phyloP scores from a whole-genome alignment of 768 basidiomycete genomes.

The Sporobolomyces pararoseus region DNA sequence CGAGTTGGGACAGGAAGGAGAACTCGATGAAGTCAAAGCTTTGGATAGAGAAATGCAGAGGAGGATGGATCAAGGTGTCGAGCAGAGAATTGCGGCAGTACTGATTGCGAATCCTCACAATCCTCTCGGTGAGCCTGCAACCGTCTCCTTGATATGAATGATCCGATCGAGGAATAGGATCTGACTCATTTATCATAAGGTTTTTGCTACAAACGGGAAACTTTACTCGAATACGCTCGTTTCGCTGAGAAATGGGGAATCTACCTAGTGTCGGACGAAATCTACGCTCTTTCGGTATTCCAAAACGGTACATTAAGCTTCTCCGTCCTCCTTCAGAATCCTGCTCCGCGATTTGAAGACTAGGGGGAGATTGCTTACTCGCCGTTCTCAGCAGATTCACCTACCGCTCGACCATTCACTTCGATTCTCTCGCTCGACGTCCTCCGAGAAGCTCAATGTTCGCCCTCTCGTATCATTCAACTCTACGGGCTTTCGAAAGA shows the following conservation, averaged over 20 bases:
- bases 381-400: neutral
- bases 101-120: constrained; percentile 29
- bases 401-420: neutral
- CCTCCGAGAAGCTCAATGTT: constrained; percentile 6
- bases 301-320: neutral
- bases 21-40: constrained; percentile 20
- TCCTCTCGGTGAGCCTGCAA: constrained; percentile 17
- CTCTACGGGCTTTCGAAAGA: constrained; percentile 26
- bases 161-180: too few relatives aligned
- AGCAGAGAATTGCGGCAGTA: constrained; percentile 15
- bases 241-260: constrained; percentile 25
- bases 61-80: neutral
- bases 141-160: too few relatives aligned
- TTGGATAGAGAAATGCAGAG: constrained; percentile 28
- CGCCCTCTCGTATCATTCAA: constrained; percentile 11
- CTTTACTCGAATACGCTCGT: constrained; percentile 20
- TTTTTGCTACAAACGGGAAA: constrained; percentile 32
- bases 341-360: too few relatives aligned
- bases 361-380: too few relatives aligned
- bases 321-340: too few relatives aligned
- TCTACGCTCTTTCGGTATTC: constrained; percentile 21
- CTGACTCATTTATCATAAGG: too few relatives aligned
- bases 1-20: constrained; percentile 7
- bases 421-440: constrained; percentile 35
- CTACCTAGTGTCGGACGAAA: constrained; percentile 29